Base-by-base conservation (phyloP, 2,329 filamentous ascomycete genomes). In the Catunica adiposa region DNA sequence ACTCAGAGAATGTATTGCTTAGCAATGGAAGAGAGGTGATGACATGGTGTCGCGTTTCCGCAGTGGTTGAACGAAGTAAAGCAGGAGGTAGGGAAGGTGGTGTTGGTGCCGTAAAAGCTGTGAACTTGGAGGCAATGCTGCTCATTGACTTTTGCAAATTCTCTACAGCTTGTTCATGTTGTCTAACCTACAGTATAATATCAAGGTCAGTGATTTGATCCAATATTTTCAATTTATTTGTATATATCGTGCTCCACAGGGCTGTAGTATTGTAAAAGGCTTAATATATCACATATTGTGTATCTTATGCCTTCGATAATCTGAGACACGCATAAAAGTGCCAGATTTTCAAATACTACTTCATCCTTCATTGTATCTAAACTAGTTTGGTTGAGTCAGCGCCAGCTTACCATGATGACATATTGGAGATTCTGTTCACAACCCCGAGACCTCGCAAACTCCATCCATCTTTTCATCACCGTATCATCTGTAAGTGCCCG, bases 351-450 rank as follows among this genome's bases (percentile, higher is more conserved):
- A 7, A 4, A 42, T 15, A 42, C 6, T 20, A 7, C 6, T 6
- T 42, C 14, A 7, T 6, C 4, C 5, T 20, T 48, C 22, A 11
- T 6, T 20, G 42, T 22, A 17, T 20, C 6, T 11, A 52, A 20
- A n/a, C n/a, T n/a, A n/a, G n/a, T n/a, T n/a, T 25, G 25, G 8
- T 20, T 17, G n/a, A n/a, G 15, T 59, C 38, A 23, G 53, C 17
- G 15, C 46, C 5, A 23, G 63, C 68, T 58, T 55, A 75, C 72
- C 65, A 73, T 74, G 55, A 73, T 66, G 22, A 77, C 64, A 55
- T 75, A 77, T 56, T 73, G 74, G 56, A 80, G 66, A 58, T 76
- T 73, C 54, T 76, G 71, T 1, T 69, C 71, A 56, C 69, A 71
- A 34, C 72, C 68, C 31, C 68, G 65, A 29, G 63, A 68, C 51